Base-by-base conservation (phyloP, 2,329 filamentous ascomycete genomes). In the Akanthomyces uredinophilus region DNA sequence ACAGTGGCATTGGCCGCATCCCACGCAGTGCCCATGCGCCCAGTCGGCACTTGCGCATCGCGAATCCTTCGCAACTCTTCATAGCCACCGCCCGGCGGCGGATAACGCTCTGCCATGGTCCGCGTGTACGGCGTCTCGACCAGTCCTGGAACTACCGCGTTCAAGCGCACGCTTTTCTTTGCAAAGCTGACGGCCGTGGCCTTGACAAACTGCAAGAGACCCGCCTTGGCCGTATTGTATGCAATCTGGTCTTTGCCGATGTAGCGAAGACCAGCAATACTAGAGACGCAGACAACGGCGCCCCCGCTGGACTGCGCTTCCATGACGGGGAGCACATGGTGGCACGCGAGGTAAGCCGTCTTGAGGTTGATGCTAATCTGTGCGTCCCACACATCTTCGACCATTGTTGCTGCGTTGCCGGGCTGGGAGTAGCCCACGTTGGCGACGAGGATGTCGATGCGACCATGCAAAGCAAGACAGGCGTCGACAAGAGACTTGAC, bases 401-500 rank as follows among this genome's bases (percentile, higher is more conserved):
- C 51, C 74, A 85, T 79, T 0, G 69, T 71, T 0, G 77, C 82
- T 0, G 83, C 79, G 35, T 76, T 75, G 0, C 83, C 83, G 0
- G 77, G 78, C 63, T 86, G 82, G 0, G 79, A 82, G 58, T 78
- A 78, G 2, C 85, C 85, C 3, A 87, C 84, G 58, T 87, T 87
- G 65, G 85, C 86, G 18, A 88, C 69, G 0, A 87, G 72, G 24
- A 87, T 82, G 65, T 87, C 85, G 59, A 87, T 81, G 6, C 81
- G 77, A 10, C 83, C 82, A 64, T 85, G 78, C 44, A 78, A 79
- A 0, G 73, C 68, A 20, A 84, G 67, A 50, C 83, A 85, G 0
- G 78, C 76, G 39, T 82, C 77, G 4, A 87, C 78, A 0, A 86
- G 76, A 0, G 70, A 69, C 64, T 83, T 80, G 68, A 86, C 83